Evolutionary conservation across 148 eudicot species (phyloP).

Genomic region (Drosera capensis): DNA sequence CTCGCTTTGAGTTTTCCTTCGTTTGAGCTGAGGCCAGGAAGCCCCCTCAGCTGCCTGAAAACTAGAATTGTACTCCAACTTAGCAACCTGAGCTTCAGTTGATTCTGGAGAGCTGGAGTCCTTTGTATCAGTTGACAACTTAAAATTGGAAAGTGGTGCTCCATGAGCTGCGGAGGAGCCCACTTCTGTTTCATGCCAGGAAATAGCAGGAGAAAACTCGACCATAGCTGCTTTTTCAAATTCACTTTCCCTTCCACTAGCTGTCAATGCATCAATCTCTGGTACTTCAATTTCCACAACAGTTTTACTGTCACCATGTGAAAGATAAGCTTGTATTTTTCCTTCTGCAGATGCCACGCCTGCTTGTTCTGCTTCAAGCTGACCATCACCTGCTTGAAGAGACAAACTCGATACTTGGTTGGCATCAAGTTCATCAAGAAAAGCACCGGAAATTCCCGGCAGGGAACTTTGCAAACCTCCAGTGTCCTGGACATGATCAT

Average conservation of each 20-base stretch:
- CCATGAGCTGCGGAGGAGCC: background rate
- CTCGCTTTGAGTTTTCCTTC: constrained; percentile 31
- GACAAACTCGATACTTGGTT: background rate
- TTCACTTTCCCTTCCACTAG: background rate
- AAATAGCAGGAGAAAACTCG: background rate
- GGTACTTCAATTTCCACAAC: background rate
- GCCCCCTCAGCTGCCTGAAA: constrained; percentile 11
- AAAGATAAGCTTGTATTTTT: constrained; percentile 2
- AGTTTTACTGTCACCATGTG: background rate
- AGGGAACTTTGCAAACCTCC: background rate
- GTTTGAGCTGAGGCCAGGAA: constrained; percentile 55
- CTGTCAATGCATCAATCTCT: constrained; percentile 2
- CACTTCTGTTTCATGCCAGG: background rate
- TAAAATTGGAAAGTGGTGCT: background rate
- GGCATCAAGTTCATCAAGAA: constrained; percentile 2
- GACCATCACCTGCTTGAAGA: background rate
- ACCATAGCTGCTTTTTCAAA: background rate
- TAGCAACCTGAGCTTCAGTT: constrained; percentile 8
- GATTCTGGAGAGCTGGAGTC: constrained; percentile 6
- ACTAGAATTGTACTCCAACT: constrained; percentile 2
- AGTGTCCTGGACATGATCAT: background rate
- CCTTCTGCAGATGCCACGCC: background rate
- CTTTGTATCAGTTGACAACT: constrained; percentile 6
- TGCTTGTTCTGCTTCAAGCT: constrained; percentile 1
- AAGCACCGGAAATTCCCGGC: background rate